Evolutionary conservation across 805 yeast species (phyloP), one percentile per base, ranked within the genome.

Genomic region (Wickerhamiella spandovensis): DNA sequence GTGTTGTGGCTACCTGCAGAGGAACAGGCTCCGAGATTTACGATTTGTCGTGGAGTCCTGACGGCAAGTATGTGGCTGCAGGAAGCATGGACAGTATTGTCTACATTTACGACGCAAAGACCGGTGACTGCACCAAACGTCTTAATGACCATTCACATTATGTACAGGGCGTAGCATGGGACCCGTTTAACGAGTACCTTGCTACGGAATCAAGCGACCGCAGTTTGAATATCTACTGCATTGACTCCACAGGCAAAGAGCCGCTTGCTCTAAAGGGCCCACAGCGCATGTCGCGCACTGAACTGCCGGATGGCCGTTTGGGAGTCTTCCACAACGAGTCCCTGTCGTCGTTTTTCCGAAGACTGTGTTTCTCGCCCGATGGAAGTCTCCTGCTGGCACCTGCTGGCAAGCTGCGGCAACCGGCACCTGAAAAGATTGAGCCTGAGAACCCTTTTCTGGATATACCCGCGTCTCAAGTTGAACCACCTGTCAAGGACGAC

Each of bases 121-220:
- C 72, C 1, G 92, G 90, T 0, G 68, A 70, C 28, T 75, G 79
- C 56, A 69, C 82, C 0, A 64, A 71, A 24, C 82, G 78, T 56
- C 70, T 81, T 53, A 77, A 77, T 5, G 86, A 84, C 51, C 97
- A 92, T 65, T 70, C 71, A 45, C 95, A 89, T 64, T 90, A 86
- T 58, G 94, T 92, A 2, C 99, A 92, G 66, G 99, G 99, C 2
- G 90, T 92, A 5, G 72, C 83, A 0, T 92, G 97, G 97, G 98
- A 92, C 63, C 98, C 98, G 7, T 62, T 70, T 49, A 79, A 82
- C 54, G 78, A 82, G 63, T 86, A 66, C 56, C 65, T 92, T 5
- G 86, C 89, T 0, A 83, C 95, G 6, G 96, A 89, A 64, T 79
- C 92, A 23, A 94, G 96, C 12, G 98, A 92, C 66, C 69, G 95